phyloP scores from a whole-genome alignment of 345 rosid species.

The Fremontodendron californicum region DNA sequence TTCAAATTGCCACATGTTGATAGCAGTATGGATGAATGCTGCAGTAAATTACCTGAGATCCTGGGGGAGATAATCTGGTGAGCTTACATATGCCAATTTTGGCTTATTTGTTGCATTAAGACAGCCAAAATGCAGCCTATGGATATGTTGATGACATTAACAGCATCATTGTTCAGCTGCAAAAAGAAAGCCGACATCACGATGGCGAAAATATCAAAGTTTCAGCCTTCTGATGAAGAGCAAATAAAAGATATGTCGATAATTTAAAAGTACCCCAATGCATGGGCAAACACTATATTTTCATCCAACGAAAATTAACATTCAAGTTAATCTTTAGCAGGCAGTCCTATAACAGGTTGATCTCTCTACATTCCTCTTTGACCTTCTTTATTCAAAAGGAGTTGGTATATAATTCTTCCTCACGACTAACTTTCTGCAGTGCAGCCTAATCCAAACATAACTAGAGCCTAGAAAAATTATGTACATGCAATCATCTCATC shows the following conservation, averaged over 20 bases:
- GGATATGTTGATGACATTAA: slow-evolving; percentile 84
- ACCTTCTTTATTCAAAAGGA: neutral
- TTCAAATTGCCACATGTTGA: neutral
- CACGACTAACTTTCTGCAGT: neutral
- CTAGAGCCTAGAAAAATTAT: neutral
- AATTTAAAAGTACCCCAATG: neutral
- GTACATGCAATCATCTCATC: neutral
- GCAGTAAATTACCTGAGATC: slow-evolving; percentile 18
- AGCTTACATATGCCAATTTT: slow-evolving; percentile 24
- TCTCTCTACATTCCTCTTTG: neutral
- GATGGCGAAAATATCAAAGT: neutral
- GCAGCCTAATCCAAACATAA: neutral
- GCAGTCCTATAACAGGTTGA: neutral
- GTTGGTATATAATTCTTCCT: neutral
- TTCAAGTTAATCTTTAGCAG: neutral
- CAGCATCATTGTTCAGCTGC: slow-evolving; percentile 94
- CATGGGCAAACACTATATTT: neutral
- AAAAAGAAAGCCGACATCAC: slow-evolving; percentile 10
- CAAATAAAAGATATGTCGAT: neutral
- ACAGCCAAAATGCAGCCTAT: slow-evolving; percentile 83
- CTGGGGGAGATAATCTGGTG: neutral
- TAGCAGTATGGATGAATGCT: neutral
- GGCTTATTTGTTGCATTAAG: slow-evolving; percentile 61
- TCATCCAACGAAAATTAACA: neutral
- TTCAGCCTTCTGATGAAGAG: neutral